These are phyloP conservation scores for Cucumis hystrix DNA, from an alignment of 306 rosid genomes.

Conservation along the genomic window DNA sequence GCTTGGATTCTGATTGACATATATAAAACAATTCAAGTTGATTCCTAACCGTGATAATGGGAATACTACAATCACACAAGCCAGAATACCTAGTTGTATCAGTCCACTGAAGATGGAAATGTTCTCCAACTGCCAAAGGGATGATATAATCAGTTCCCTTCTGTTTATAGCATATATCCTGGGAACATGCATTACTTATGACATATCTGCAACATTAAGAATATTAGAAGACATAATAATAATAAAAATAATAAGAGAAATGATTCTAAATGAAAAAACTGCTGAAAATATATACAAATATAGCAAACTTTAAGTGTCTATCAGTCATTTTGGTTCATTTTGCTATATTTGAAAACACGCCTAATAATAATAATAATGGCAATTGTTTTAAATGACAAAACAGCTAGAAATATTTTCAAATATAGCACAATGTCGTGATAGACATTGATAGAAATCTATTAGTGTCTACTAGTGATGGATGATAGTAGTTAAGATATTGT, in stretches of 20 bases:
- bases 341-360: too few relatives aligned
- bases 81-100: slow-evolving; percentile 49
- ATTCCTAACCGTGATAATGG: not conserved
- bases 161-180: slow-evolving; percentile 67
- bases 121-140: slow-evolving; percentile 48
- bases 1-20: not conserved
- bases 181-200: slow-evolving; percentile 89
- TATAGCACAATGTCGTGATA: too few relatives aligned
- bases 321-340: too few relatives aligned
- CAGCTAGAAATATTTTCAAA: too few relatives aligned
- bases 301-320: too few relatives aligned
- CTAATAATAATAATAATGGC: too few relatives aligned
- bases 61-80: not conserved
- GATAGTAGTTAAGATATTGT: too few relatives aligned
- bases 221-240: not conserved
- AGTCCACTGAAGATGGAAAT: slow-evolving; percentile 91
- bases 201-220: slow-evolving; percentile 53
- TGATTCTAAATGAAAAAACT: too few relatives aligned
- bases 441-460: too few relatives aligned
- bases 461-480: too few relatives aligned
- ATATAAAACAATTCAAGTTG: not conserved
- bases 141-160: slow-evolving; percentile 59
- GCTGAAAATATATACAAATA: too few relatives aligned
- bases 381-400: too few relatives aligned
- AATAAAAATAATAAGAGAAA: not conserved